Base-by-base conservation (phyloP, 495 filamentous ascomycete genomes). In the Neurospora africana region DNA sequence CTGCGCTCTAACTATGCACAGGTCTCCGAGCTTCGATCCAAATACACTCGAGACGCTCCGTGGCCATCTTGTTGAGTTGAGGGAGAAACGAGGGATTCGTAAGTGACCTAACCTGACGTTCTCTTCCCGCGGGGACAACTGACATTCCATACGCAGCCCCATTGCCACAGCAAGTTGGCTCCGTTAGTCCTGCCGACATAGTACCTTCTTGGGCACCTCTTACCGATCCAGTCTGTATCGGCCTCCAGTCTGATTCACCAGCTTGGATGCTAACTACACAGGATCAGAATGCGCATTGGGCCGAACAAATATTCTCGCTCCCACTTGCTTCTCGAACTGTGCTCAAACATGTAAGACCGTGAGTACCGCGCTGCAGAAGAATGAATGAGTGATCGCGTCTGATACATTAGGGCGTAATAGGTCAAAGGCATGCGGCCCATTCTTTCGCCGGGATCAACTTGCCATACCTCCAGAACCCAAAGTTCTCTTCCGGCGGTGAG, bases 281-380 rank as follows among this genome's bases (percentile, higher is more conserved):
- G 19, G 2, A 27, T 21, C 44, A 79, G 74, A 74, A 74, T 47
- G 70, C 75, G 10, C 76, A 81, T 47, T 88, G 86, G 86, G 85
- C 86, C 35, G 84, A 88, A 74, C 82, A 86, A 21, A 86, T 88
- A 36, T 88, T 88, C 71, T 86, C 86, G 6, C 80, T 86, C 5
- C 84, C 83, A 1, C 78, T 86, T 58, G 83, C 85, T 10, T 83
- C 84, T 21, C 78, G 84, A 19, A 86, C 85, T 47, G 81, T 82
- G 33, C 75, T 87, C 72, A 85, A 83, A 73, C 78, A 83, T 73
- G 74, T 76, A n/a, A 77, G 41, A 70, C 70, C 73, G 78, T 82
- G 38, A 69, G 75, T 65, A 10, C 33, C n/a, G 3, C 21, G 6
- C 33, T 39, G 68, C 33, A 7, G 5, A 15, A 65, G 8, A 53